Evolutionary conservation across 108 stramenopile species (phyloP), one percentile per base, ranked within the genome.

Genomic region (Cyclostephanos invisitatus): DNA sequence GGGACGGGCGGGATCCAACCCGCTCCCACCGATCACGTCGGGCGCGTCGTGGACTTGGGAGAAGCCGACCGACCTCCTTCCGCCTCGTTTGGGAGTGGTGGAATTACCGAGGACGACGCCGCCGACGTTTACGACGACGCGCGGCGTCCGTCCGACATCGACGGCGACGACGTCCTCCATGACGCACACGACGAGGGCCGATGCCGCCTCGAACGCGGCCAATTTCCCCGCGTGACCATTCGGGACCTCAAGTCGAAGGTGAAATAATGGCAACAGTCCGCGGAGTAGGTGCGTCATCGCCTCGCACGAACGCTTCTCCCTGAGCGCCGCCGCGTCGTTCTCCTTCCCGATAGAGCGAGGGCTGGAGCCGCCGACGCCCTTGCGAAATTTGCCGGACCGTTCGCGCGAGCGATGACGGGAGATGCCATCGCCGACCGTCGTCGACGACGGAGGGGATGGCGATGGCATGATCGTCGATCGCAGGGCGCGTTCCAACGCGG

Each of bases 161-260:
- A 28, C 40, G 25, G 44, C 49, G 40, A 11, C 40, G 7, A 40
- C 40, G 40, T 11, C 7, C 37, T 75, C 38, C 49, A 93, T 77
- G 20, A 89, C 65, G 6, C 58, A 50, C 36, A 76, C 67, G 32
- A 93, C 53, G 10, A 77, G 28, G n/a, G 72, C 24, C 12, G 83
- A 66, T 3, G 82, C 88, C 6, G 64, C 75, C 22, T 68, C 50
- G 49, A 83, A 70, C 7, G 90, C 90, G 12, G 84, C 81, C 21
- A 85, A n/a, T 68, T 89, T 91, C 6, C 93, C 93, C 38, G 57
- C 60, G 59, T 87, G 81, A 24, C 91, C 91, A 64, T 89, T 91
- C 7, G 89, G 87, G 14, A 86, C 49, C 32, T 86, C 86, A 36
- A 87, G 67, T 46, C 86, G 79, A 21, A 90, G 48, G 63, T 72